phyloP scores from a whole-genome alignment of 345 rosid species.

The Boechera retrofracta region DNA sequence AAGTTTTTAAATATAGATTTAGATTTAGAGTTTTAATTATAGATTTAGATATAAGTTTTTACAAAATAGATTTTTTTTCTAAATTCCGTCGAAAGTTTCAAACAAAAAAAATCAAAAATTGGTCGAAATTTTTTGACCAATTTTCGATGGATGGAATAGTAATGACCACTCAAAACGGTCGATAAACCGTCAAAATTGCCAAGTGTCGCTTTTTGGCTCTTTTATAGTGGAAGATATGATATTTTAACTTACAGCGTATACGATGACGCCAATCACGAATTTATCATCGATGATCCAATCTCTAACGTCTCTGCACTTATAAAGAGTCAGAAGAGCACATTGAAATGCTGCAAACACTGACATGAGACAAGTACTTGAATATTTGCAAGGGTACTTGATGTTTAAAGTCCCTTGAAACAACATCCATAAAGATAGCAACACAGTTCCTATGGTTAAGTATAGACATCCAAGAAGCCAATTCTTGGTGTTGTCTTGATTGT shows the following conservation, averaged over 20 bases:
- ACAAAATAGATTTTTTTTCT: too few relatives aligned
- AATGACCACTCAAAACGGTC: too few relatives aligned
- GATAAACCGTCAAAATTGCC: too few relatives aligned
- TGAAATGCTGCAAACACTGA: conserved; percentile 62
- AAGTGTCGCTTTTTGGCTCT: too few relatives aligned
- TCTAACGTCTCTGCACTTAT: conserved; percentile 42
- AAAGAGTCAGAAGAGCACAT: conserved; percentile 57
- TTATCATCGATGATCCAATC: conserved; percentile 56
- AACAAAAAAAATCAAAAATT: too few relatives aligned
- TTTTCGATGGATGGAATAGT: too few relatives aligned
- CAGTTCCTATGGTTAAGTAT: conserved; percentile 48
- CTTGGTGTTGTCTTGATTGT: conserved; percentile 22
- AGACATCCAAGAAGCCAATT: conserved; percentile 61
- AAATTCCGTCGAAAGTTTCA: too few relatives aligned
- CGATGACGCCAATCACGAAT: conserved; percentile 49
- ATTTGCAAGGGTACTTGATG: conserved; percentile 61
- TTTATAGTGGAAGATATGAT: not conserved
- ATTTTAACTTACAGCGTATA: conserved; percentile 55
- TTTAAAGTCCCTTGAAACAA: conserved; percentile 57
- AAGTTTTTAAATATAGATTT: too few relatives aligned
- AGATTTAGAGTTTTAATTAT: too few relatives aligned
- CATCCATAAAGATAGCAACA: conserved; percentile 63
- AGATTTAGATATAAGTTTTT: too few relatives aligned
- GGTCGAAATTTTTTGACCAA: too few relatives aligned
- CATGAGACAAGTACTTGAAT: conserved; percentile 66